Evolutionary conservation across 805 yeast genomes (phyloP), one percentile per base, ranked within the genome.

Genomic region (Yarrowia sp.): DNA sequence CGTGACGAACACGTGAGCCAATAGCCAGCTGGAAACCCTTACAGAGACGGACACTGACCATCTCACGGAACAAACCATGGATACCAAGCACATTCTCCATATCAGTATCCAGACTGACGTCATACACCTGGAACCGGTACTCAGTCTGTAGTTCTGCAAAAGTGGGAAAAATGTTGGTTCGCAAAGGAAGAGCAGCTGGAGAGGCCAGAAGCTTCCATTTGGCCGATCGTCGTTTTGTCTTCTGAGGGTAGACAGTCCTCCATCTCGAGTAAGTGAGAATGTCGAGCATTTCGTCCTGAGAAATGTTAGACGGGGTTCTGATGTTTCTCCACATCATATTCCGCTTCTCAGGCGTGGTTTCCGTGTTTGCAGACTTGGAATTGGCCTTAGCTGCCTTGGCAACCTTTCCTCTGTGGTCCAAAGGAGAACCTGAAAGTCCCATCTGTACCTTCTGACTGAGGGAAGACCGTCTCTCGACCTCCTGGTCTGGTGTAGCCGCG

Each of bases 161-260:
- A 0, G 88, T 76, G 0, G 98, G 98, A 73, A 93, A 93, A 10
- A 88, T 82, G 1, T 89, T 85, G 0, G 96, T 87, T 1, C 92
- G 87, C 0, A 91, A 80, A 0, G 99, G 99, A 33, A 95, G 80
- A 8, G 96, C 89, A 0, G 98, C 98, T 0, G 99, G 99, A 0
- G 97, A 86, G 14, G 92, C 88, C 66, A 96, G 82, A 0, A 98
- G 93, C 66, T 91, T 85, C 99, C 99, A 95, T 74, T 93, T 93
- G 63, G 93, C 88, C 15, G 87, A 80, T 72, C 85, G 85, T 66
- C 90, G 81, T 66, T 84, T 86, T 15, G 88, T 86, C 50, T 85
- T 84, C 14, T 84, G 83, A 0, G 98, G 97, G 72, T 91, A 91
- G 0, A 92, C 96, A 77, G 90, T 92, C 68, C 87, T 87, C 99